Conservation (phyloP, 768 basidiomycete species). For the Agrocybe chaxingu region DNA sequence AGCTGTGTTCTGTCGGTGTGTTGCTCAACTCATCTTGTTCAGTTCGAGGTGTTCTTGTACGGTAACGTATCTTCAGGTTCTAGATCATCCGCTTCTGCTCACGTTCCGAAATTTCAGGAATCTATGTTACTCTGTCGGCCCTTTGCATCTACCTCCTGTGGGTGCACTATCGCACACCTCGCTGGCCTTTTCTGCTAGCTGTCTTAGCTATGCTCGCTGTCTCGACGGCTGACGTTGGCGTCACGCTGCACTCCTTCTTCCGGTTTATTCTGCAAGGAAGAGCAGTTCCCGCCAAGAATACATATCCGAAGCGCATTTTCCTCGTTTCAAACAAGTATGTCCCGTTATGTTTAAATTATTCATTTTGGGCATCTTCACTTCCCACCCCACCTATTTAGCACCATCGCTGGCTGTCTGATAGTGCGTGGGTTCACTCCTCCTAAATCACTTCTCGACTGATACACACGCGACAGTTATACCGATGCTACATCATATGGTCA, state of each 20-base stretch:
- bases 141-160: constrained; percentile 12
- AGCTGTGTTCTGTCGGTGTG: neutral
- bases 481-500: constrained; percentile 21
- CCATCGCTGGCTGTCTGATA: constrained; percentile 18
- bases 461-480: constrained; percentile 16
- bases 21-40: neutral
- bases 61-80: constrained; percentile 5
- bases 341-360: neutral
- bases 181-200: constrained; percentile 10
- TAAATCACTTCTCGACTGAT: neutral
- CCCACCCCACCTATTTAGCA: constrained; percentile 7
- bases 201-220: constrained; percentile 10
- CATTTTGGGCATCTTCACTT: neutral
- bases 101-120: constrained; percentile 3
- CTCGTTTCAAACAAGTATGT: constrained; percentile 17
- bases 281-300: constrained; percentile 2
- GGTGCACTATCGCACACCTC: constrained; percentile 8
- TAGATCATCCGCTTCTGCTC: neutral
- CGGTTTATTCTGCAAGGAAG: constrained; percentile 7
- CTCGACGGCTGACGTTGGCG: constrained; percentile 12
- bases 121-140: constrained; percentile 10
- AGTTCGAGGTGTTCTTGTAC: constrained; percentile 18
- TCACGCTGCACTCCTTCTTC: constrained; percentile 13
- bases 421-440: constrained; percentile 4
- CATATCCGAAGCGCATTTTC: constrained; percentile 8